Base-by-base conservation (phyloP, 163 green algal genomes). In the Picocystis sp. region DNA sequence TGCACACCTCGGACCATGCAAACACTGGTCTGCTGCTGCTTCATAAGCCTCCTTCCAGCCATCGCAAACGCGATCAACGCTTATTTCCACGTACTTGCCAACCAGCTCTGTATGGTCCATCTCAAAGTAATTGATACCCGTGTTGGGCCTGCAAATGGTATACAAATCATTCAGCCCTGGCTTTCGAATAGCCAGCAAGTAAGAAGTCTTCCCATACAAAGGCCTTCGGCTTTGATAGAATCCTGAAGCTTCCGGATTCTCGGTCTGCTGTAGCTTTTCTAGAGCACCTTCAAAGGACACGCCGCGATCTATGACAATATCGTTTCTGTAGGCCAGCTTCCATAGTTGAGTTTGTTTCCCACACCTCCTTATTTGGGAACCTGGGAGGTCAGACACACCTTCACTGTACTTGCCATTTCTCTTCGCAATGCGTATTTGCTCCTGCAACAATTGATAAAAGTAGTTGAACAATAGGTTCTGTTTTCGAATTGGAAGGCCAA, bases 131-230 rank as follows among this genome's bases (percentile, higher is more conserved):
- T 21, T 19, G 63, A 5, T 49, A 73, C 77, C 77, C 15, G 81
- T 92, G 72, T 87, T 92, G 14, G 83, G 83, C 0, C 81, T 62
- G 21, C 33, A 61, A 19, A 87, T 74, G 55, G 24, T 55, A 54
- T 86, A 86, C n/a, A 67, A 25, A 53, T 72, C 63, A 22, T 47
- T 35, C 0, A 41, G 42, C 14, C 70, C 75, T 6, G 66, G 62
- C 51, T 81, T 80, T 61, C 79, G 67, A 53, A 93, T 50, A 2
- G 82, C 84, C 45, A 94, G 69, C 54, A 92, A 52, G 56, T 81
- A 52, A 49, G 70, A 45, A 50, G 67, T 47, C 0, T 22, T 44
- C n/a, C 78, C 75, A 47, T 70, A 81, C 57, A 75, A 71, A n/a
- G 66, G 66, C 12, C 74, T 67, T 1, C 63, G 49, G 48, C 63